phyloP scores from a whole-genome alignment of 2,329 filamentous ascomycete species.

The Tympanopsis confertula region DNA sequence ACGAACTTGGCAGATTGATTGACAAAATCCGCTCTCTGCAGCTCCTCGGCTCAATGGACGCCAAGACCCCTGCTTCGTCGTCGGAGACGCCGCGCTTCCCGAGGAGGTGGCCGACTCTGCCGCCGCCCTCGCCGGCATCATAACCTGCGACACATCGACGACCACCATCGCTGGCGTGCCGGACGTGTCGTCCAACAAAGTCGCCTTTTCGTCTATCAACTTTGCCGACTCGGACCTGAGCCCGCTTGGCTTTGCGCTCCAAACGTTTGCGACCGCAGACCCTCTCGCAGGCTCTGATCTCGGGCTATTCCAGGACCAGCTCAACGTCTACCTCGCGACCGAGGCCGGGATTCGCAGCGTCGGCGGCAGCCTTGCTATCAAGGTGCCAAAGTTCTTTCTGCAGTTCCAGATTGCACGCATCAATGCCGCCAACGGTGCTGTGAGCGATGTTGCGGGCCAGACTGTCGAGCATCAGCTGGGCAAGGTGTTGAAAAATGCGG shows the following conservation, averaged over 20 bases:
- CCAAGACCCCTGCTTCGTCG: constrained; percentile 35
- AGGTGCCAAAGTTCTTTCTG: constrained; percentile 53
- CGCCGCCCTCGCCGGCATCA: constrained; percentile 22
- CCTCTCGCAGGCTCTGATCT: constrained; percentile 37
- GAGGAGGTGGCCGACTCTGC: constrained; percentile 32
- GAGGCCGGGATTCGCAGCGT: constrained; percentile 44
- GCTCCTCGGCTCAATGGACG: neutral
- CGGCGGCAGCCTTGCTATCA: constrained; percentile 40
- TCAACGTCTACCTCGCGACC: constrained; percentile 46
- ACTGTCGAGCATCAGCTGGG: constrained; percentile 43
- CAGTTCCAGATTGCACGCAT: constrained; percentile 46
- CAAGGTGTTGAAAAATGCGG: constrained; percentile 45
- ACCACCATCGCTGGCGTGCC: constrained; percentile 41
- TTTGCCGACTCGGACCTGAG: constrained; percentile 35
- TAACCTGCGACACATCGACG: constrained; percentile 34
- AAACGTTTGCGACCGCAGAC: constrained; percentile 35
- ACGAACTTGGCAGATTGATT: too few species aligned
- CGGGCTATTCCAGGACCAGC: constrained; percentile 34
- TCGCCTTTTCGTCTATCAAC: constrained; percentile 42
- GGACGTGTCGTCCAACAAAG: constrained; percentile 37
- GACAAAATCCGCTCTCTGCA: neutral
- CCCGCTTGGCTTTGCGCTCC: constrained; percentile 40
- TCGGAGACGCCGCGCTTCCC: constrained; percentile 37
- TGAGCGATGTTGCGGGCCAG: constrained; percentile 34
- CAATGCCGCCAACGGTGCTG: constrained; percentile 43